phyloP scores from a whole-genome alignment of 2,329 filamentous ascomycete genomes.

The Hypoxylon rubiginosum region DNA sequence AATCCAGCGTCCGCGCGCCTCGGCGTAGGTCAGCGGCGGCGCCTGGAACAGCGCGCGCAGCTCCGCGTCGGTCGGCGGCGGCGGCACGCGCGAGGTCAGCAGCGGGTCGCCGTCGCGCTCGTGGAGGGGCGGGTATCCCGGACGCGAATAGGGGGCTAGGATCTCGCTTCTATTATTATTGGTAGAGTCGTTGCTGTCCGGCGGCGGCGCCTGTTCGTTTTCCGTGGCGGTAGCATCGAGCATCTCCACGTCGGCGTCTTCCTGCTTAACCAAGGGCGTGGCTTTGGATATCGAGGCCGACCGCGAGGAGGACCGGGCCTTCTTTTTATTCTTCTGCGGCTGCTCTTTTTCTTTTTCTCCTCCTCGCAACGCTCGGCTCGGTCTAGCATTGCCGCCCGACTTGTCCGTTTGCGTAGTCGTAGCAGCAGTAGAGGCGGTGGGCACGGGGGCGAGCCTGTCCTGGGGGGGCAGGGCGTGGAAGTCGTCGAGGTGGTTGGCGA shows the following conservation, averaged over 20 bases:
- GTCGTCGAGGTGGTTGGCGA: conserved; percentile 85
- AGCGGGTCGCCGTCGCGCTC: conserved; percentile 69
- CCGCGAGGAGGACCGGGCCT: conserved; percentile 20
- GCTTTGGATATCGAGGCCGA: conserved; percentile 32
- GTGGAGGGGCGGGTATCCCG: conserved; percentile 54
- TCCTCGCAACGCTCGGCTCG: background rate
- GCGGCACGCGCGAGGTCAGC: conserved; percentile 69
- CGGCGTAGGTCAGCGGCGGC: conserved; percentile 76
- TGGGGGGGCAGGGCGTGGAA: conserved; percentile 73
- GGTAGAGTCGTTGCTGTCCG: background rate
- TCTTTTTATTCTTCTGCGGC: conserved; percentile 16
- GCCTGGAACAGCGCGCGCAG: conserved; percentile 73
- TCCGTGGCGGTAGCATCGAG: conserved; percentile 54
- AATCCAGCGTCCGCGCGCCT: conserved; percentile 67
- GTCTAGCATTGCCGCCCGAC: background rate
- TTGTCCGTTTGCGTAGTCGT: conserved; percentile 44
- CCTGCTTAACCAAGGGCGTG: conserved; percentile 37
- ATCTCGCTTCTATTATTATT: conserved; percentile 36
- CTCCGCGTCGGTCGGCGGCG: conserved; percentile 70
- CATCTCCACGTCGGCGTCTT: conserved; percentile 59
- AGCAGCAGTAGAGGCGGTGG: conserved; percentile 38
- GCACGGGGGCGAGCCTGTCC: conserved; percentile 52
- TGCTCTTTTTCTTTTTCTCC: conserved; percentile 10
- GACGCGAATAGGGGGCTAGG: conserved; percentile 35
- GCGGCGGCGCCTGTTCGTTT: background rate